phyloP scores from a whole-genome alignment of 1,284 basidiomycete species.

The Rugosomyces carneus region DNA sequence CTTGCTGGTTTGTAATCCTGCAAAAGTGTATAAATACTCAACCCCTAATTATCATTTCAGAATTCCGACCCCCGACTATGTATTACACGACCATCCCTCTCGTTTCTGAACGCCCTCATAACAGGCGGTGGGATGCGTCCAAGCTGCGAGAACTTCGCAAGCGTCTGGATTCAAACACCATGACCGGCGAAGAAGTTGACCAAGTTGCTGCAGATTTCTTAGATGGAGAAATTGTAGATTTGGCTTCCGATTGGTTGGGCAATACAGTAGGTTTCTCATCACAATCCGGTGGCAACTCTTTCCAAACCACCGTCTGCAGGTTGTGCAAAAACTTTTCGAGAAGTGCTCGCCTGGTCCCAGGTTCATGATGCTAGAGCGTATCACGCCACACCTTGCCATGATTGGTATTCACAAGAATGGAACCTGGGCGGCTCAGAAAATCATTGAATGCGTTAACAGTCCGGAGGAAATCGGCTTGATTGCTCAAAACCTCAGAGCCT shows the following conservation, averaged over 20 bases:
- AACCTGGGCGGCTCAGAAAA: conserved; percentile 99
- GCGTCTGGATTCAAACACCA: conserved; percentile 77
- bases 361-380: conserved; percentile 87
- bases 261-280: conserved; percentile 67
- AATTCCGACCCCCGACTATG: conserved; percentile 82
- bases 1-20: conserved; percentile 62
- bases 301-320: conserved; percentile 35
- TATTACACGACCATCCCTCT: conserved; percentile 92
- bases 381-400: conserved; percentile 92
- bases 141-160: conserved; percentile 93
- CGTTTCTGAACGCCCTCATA: conserved; percentile 77
- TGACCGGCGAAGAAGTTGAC: conserved; percentile 86
- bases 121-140: conserved; percentile 89
- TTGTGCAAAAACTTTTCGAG: conserved; percentile 97
- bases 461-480: conserved; percentile 86
- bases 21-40: conserved; percentile 1
- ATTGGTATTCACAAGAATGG: conserved; percentile 99
- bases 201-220: conserved; percentile 85
- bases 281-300: conserved; percentile 2
- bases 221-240: conserved; percentile 86
- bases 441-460: conserved; percentile 92
- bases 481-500: conserved; percentile 83
- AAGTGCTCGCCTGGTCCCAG: conserved; percentile 75
- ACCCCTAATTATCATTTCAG: conserved; percentile 33
- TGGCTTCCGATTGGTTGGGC: conserved; percentile 98